Percentiles rank a stretch among this genome's conserved stretches.
Conservation (phyloP, 768 basidiomycete genomes). For the Russula sp. region DNA sequence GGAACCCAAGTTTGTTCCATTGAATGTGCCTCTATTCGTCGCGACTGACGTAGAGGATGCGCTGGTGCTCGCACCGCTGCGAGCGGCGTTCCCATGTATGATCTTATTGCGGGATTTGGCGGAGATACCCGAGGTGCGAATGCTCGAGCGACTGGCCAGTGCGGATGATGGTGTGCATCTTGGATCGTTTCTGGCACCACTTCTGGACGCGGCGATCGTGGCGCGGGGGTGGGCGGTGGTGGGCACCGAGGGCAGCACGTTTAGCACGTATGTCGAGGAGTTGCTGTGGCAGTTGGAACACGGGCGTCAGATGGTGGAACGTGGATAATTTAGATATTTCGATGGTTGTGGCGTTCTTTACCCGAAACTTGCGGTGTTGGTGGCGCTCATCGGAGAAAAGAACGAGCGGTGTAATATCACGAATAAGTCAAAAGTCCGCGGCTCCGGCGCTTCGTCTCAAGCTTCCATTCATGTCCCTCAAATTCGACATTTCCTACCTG, state of each 20-base stretch:
- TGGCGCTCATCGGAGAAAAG: too few species aligned
- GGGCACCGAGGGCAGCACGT: conserved; percentile 74
- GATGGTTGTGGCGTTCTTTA: not conserved
- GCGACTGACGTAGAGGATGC: conserved; percentile 57
- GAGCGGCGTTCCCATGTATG: conserved; percentile 58
- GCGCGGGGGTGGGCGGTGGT: conserved; percentile 55
- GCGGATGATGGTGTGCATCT: conserved; percentile 49
- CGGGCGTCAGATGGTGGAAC: conserved; percentile 48
- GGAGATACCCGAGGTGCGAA: conserved; percentile 14
- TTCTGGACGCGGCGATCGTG: conserved; percentile 70
- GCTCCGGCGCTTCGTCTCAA: too few species aligned
- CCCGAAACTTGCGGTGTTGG: too few species aligned
- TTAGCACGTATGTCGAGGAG: conserved; percentile 64
- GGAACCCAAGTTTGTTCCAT: conserved; percentile 34
- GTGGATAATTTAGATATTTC: conserved; percentile 36
- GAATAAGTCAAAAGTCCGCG: too few species aligned
- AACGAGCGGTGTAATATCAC: too few species aligned
- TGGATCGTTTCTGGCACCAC: conserved; percentile 50
- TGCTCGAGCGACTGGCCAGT: conserved; percentile 35
- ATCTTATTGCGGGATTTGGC: conserved; percentile 51
- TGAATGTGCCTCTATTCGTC: conserved; percentile 63
- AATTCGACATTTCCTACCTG: not conserved
- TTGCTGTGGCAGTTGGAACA: conserved; percentile 64
- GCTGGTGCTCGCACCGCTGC: conserved; percentile 43
- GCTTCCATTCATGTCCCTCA: not conserved